phyloP scores from a whole-genome alignment of 2,329 filamentous ascomycete species.

The Penicillium decumbens region DNA sequence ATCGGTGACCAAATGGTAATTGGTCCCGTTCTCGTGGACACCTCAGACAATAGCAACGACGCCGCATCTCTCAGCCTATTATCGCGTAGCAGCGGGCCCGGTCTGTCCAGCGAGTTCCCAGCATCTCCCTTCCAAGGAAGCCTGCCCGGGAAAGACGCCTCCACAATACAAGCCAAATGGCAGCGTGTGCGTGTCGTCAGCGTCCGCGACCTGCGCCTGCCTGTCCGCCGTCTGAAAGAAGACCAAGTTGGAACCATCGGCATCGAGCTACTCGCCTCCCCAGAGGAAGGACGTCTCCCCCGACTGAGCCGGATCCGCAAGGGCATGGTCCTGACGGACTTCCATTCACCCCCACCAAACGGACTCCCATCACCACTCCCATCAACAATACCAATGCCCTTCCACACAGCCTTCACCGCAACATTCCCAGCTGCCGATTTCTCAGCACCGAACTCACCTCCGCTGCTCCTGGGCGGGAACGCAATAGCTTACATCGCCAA shows the following conservation, averaged over 20 bases:
- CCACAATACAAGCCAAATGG: slow-evolving; percentile 65
- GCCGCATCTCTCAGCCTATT: slow-evolving; percentile 21
- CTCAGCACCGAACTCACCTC: slow-evolving; percentile 41
- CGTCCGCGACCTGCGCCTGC: slow-evolving; percentile 79
- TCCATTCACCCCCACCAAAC: slow-evolving; percentile 51
- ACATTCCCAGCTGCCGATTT: slow-evolving; percentile 62
- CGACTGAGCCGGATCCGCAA: slow-evolving; percentile 54
- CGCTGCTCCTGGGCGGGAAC: slow-evolving; percentile 51
- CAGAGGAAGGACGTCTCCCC: slow-evolving; percentile 21
- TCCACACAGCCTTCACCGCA: slow-evolving; percentile 66
- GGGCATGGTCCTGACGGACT: slow-evolving; percentile 74
- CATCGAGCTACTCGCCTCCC: slow-evolving; percentile 47
- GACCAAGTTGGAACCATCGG: slow-evolving; percentile 90
- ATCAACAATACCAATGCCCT: slow-evolving; percentile 24
- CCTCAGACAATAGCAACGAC: slow-evolving; percentile 50
- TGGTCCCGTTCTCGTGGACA: slow-evolving; percentile 61
- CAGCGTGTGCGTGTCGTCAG: slow-evolving; percentile 75
- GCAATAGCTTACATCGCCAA: slow-evolving; percentile 82
- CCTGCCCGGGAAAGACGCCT: slow-evolving; percentile 44
- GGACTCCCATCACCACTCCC: neutral
- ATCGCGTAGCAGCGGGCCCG: slow-evolving; percentile 29
- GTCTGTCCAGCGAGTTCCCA: slow-evolving; percentile 32
- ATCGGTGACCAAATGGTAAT: slow-evolving; percentile 74
- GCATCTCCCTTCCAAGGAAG: slow-evolving; percentile 29
- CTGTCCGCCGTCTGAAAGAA: slow-evolving; percentile 67